Conservation (phyloP, 345 rosid genomes). For the Nasturtium officinale region DNA sequence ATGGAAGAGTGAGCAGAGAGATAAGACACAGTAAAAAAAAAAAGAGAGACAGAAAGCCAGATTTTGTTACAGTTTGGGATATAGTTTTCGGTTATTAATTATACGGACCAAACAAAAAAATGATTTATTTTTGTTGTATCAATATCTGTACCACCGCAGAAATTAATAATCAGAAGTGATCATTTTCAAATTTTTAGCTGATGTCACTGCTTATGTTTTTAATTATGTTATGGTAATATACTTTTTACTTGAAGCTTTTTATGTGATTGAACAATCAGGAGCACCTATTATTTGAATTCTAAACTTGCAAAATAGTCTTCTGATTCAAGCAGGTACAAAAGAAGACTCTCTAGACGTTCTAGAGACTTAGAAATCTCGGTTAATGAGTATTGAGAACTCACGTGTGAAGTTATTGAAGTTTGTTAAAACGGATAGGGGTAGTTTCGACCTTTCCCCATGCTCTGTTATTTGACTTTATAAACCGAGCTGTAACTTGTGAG, state of each 20-base stretch:
- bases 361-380: background rate
- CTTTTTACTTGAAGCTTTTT: background rate
- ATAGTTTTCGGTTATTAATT: conserved; percentile 35
- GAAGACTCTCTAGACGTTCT: background rate
- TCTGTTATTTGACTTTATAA: background rate
- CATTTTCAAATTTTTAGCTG: background rate
- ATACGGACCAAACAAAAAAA: conserved; percentile 28
- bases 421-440: background rate
- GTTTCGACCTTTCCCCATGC: background rate
- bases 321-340: background rate
- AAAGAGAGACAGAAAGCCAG: conserved; percentile 4
- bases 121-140: conserved; percentile 29
- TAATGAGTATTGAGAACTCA: background rate
- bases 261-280: background rate
- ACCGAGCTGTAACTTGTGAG: background rate
- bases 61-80: conserved; percentile 31
- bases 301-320: background rate
- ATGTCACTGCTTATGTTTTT: background rate
- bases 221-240: background rate
- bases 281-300: background rate
- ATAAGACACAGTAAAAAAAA: conserved; percentile 47
- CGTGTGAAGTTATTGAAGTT: background rate
- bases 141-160: conserved; percentile 36
- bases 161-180: conserved; percentile 14
- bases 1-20: conserved; percentile 85